Percentiles rank a stretch among this genome's conserved stretches.
Evolutionary conservation across 1,139 yeast species (phyloP).

Genomic region (Sugiyamaella xylanicola): DNA sequence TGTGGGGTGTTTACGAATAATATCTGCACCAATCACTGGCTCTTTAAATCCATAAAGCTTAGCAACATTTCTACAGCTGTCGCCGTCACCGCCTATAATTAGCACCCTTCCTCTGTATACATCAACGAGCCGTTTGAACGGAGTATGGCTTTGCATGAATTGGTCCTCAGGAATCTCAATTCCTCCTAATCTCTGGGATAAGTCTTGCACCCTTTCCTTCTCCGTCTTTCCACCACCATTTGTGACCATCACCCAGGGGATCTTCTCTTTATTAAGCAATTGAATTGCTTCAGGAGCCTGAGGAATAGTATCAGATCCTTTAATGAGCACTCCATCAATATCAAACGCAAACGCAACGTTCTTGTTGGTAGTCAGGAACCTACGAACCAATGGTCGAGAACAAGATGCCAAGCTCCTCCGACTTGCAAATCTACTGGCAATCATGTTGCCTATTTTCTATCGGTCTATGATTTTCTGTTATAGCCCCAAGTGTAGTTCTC

Average conservation of each 20-base stretch:
- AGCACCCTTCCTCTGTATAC: constrained; percentile 63
- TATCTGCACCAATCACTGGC: constrained; percentile 76
- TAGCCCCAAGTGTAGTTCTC: no score
- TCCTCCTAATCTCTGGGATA: constrained; percentile 55
- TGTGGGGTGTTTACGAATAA: constrained; percentile 58
- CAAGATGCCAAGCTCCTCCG: background rate
- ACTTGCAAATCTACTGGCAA: background rate
- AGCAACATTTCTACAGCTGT: constrained; percentile 71
- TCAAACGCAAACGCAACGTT: constrained; percentile 14
- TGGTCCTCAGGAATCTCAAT: constrained; percentile 59
- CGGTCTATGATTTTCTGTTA: no score
- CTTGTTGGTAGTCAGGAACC: constrained; percentile 3
- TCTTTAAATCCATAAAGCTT: constrained; percentile 73
- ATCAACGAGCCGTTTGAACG: constrained; percentile 64
- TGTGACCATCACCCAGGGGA: constrained; percentile 84
- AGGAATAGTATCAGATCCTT: constrained; percentile 72
- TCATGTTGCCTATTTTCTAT: background rate
- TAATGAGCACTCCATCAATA: constrained; percentile 89
- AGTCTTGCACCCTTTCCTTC: constrained; percentile 55
- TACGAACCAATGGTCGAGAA: background rate
- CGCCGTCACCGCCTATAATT: constrained; percentile 83
- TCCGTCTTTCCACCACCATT: constrained; percentile 93
- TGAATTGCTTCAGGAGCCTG: constrained; percentile 67
- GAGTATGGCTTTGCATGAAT: constrained; percentile 89
- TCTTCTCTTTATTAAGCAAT: constrained; percentile 53